Evolutionary conservation across 805 yeast genomes (phyloP).

Genomic region (Wickerhamomyces ciferrii): DNA sequence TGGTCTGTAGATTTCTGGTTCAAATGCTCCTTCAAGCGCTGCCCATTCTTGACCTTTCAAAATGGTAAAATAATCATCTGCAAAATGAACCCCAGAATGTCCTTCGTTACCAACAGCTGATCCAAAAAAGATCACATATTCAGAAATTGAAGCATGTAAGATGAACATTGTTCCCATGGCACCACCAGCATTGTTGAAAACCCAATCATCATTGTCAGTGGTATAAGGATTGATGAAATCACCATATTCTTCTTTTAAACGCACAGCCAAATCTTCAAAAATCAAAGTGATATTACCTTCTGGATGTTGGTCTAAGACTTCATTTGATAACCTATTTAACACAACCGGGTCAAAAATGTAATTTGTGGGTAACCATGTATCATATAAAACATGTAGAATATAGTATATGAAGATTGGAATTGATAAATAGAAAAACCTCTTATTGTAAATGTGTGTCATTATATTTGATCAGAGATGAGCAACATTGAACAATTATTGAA

Average conservation of each 20-base stretch:
- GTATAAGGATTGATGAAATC: constrained; percentile 65
- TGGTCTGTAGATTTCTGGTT: constrained; percentile 67
- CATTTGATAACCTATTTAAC: constrained; percentile 53
- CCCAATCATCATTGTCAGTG: constrained; percentile 79
- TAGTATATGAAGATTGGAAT: constrained; percentile 24
- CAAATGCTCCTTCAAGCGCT: constrained; percentile 55
- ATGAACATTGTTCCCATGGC: constrained; percentile 98
- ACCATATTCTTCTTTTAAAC: constrained; percentile 63
- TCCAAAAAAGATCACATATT: constrained; percentile 90
- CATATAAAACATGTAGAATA: constrained; percentile 35
- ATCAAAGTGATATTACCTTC: constrained; percentile 58
- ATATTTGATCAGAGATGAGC: too few species aligned
- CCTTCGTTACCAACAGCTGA: constrained; percentile 96
- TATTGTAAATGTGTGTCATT: constrained; percentile 3
- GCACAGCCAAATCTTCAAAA: constrained; percentile 54
- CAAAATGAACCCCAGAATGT: constrained; percentile 91
- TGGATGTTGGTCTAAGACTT: constrained; percentile 46
- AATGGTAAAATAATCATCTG: constrained; percentile 94
- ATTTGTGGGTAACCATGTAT: constrained; percentile 63
- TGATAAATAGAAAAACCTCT: constrained; percentile 14
- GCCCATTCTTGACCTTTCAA: constrained; percentile 76
- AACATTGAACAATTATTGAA: too few species aligned
- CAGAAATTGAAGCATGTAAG: constrained; percentile 90
- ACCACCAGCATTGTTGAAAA: constrained; percentile 96
- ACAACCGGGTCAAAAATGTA: constrained; percentile 67